Evolutionary conservation across 2,329 filamentous ascomycete species (phyloP), one percentile per base, ranked within the genome.

Genomic region (Colletotrichum magnum): DNA sequence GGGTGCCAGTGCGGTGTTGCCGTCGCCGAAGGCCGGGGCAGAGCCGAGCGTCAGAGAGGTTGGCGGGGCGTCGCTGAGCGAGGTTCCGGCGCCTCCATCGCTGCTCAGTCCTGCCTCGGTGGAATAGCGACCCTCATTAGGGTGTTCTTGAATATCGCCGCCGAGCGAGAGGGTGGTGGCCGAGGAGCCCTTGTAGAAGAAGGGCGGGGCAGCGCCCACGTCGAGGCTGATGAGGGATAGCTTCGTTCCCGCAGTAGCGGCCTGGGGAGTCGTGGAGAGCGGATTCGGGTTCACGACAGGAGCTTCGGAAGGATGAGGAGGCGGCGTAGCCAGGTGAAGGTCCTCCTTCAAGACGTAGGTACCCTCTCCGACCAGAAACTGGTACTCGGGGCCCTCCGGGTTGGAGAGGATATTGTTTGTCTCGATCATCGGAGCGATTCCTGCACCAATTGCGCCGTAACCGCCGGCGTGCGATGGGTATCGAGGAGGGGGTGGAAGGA

Each of bases 291-390:
- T 98, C 67, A 93, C 83, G 48, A 95, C 83, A 24, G 94, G 95
- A 13, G 94, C 91, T 84, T 99, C 96, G 70, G 95, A 97, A 24
- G 96, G 96, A 81, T 99, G 96, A 15, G 95, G 95, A 72, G 95
- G 95, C 65, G 96, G 96, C 41, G 95, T 98, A 52, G 96, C 95
- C 66, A 99, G 91, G 74, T 94, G 92, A 32, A 99, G 85, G 79
- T 97, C 94, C 81, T 99, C 95, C 79, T 94, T 92, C 51, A 98
- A 88, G 24, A 93, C 87, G 77, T 99, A 99, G 70, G 93, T 95
- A 93, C 94, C 96, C 90, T 99, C 96, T 80, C 95, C 96, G 56
- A 95, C 94, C 51, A 97, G 90, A 74, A 99, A 91, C 78, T 97
- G 93, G 81, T 94, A 94, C 75, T 97, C 95, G 26, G 93, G 89